These are phyloP conservation scores for Hericium erinaceus DNA, from an alignment of 768 basidiomycete genomes.

Conservation along the genomic window DNA sequence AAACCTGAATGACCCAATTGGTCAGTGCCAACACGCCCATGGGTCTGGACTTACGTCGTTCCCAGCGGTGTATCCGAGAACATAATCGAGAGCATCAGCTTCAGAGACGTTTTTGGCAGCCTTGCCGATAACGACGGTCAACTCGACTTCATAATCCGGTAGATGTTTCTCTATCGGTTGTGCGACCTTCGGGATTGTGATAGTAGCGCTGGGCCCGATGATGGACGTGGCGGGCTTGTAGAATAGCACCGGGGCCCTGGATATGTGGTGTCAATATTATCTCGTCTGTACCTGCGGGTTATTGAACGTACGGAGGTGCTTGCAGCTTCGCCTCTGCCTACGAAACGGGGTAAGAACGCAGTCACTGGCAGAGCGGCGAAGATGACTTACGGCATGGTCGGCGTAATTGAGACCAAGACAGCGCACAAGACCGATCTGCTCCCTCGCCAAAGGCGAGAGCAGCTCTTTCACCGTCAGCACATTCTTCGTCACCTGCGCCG, in stretches of 20 bases:
- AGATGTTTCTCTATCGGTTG: constrained; percentile 64
- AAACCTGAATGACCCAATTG: constrained; percentile 35
- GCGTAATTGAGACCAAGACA: constrained; percentile 77
- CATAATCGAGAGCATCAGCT: constrained; percentile 75
- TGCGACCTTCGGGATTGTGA: constrained; percentile 55
- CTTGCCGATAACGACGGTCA: constrained; percentile 79
- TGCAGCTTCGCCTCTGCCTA: constrained; percentile 61
- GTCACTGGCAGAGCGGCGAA: not conserved
- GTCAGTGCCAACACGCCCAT: not conserved
- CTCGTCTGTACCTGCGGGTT: not conserved
- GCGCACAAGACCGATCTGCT: constrained; percentile 60
- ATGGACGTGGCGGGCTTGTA: constrained; percentile 68
- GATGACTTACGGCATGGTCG: constrained; percentile 63
- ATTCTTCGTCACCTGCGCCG: constrained; percentile 51
- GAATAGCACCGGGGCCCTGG: constrained; percentile 65
- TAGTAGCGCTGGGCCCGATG: constrained; percentile 59
- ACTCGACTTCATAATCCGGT: constrained; percentile 77
- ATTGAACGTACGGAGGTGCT: constrained; percentile 45
- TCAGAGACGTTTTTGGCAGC: constrained; percentile 72
- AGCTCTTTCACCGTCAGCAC: constrained; percentile 64
- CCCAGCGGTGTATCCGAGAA: constrained; percentile 72
- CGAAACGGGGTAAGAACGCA: not conserved
- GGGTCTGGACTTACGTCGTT: constrained; percentile 51
- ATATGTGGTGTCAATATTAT: not conserved
- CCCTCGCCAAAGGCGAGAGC: constrained; percentile 56